Conservation (phyloP, 139 green algal genomes). For the Desmodesmus armatus region DNA sequence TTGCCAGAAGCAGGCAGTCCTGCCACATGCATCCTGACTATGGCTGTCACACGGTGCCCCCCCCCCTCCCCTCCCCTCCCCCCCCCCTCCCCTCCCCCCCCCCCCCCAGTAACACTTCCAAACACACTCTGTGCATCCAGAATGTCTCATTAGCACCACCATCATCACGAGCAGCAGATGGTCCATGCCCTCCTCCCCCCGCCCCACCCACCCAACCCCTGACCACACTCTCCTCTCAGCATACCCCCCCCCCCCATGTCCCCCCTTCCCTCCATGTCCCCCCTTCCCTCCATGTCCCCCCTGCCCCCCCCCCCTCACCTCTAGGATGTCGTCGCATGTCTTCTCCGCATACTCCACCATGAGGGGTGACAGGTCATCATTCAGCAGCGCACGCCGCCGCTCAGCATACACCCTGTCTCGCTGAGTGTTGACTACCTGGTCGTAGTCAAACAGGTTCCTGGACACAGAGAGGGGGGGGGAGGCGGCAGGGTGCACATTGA, state of each 20-base stretch:
- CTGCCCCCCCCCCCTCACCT: conserved; percentile 65
- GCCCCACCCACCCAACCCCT: neutral
- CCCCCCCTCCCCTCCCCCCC: too few relatives aligned
- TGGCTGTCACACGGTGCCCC: too few relatives aligned
- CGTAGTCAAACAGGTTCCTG: conserved; percentile 95
- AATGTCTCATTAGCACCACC: too few relatives aligned
- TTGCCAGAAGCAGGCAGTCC: too few relatives aligned
- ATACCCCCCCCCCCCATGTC: neutral
- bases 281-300: neutral
- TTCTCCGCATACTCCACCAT: conserved; percentile 96
- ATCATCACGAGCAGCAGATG: too few relatives aligned
- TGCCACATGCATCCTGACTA: too few relatives aligned
- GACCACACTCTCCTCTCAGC: neutral
- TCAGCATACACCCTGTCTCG: conserved; percentile 95
- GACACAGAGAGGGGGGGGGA: too few relatives aligned
- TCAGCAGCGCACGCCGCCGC: conserved; percentile 83
- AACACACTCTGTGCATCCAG: too few relatives aligned
- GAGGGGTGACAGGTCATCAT: conserved; percentile 69
- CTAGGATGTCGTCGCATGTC: conserved; percentile 97
- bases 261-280: neutral
- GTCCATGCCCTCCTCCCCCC: too few relatives aligned
- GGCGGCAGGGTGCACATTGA: too few relatives aligned
- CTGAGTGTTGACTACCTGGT: conserved; percentile 98
- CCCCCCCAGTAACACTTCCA: too few relatives aligned
- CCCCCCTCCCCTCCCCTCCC: too few relatives aligned